These are phyloP conservation scores for Penicillium janthinellum DNA, from an alignment of 2,329 filamentous ascomycete species.

Conservation along the genomic window DNA sequence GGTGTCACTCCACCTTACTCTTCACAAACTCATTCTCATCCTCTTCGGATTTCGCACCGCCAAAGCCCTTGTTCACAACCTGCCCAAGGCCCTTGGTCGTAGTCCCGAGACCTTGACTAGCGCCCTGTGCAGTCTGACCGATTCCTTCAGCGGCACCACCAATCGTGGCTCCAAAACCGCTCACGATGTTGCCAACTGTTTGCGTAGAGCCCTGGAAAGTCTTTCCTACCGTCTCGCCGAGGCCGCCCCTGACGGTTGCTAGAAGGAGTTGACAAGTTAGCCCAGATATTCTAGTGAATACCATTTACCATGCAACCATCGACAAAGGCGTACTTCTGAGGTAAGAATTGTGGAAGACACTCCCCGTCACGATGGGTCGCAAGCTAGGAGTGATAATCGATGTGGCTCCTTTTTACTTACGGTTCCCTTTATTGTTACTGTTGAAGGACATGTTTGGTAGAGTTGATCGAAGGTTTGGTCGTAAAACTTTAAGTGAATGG, in stretches of 20 bases:
- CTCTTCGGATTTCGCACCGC: not conserved
- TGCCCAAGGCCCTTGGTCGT: constrained; percentile 29
- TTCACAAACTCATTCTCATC: constrained; percentile 9
- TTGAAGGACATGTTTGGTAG: constrained; percentile 10
- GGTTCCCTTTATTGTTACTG: constrained; percentile 3
- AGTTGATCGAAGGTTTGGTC: not conserved
- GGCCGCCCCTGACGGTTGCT: constrained; percentile 24
- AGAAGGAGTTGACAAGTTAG: not conserved
- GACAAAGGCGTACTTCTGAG: not conserved
- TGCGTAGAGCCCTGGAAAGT: constrained; percentile 28
- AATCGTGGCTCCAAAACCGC: constrained; percentile 32
- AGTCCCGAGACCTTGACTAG: constrained; percentile 26
- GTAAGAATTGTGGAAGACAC: not conserved
- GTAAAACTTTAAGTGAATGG: not conserved
- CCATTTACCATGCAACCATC: not conserved
- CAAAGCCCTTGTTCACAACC: constrained; percentile 24
- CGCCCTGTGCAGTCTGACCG: constrained; percentile 33
- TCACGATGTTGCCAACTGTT: constrained; percentile 26
- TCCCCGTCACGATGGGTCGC: too few species aligned
- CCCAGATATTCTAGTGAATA: not conserved
- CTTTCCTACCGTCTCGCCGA: constrained; percentile 30
- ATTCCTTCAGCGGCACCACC: constrained; percentile 29
- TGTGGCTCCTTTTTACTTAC: constrained; percentile 1
- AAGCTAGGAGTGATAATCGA: not conserved
- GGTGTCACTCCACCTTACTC: not conserved